phyloP scores from a whole-genome alignment of 768 basidiomycete species.

The Naganishia kalamii region DNA sequence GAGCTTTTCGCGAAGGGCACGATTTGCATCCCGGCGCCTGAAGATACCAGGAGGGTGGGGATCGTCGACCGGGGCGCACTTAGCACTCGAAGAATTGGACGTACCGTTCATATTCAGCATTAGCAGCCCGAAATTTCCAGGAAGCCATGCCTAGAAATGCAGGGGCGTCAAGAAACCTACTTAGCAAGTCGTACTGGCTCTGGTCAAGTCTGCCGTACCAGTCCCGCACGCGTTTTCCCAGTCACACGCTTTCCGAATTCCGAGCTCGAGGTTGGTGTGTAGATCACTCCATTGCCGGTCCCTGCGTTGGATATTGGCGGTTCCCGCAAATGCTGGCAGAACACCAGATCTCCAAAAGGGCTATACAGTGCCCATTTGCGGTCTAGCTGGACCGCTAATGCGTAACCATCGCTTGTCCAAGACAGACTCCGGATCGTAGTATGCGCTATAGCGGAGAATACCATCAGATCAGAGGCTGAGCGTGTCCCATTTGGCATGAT shows the following conservation, averaged over 20 bases:
- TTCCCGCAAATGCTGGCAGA: too few relatives aligned
- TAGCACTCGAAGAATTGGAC: too few relatives aligned
- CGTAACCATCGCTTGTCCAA: constrained; percentile 95
- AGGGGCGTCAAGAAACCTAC: too few relatives aligned
- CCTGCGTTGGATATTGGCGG: too few relatives aligned
- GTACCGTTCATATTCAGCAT: constrained; percentile 55
- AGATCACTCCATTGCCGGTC: too few relatives aligned
- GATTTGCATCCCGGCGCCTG: constrained; percentile 21
- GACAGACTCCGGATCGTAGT: constrained; percentile 52
- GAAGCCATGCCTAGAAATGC: constrained; percentile 80
- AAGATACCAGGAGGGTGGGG: constrained; percentile 60
- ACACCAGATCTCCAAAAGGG: constrained; percentile 77
- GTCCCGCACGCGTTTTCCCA: too few relatives aligned
- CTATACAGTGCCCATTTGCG: constrained; percentile 86
- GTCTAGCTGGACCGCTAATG: constrained; percentile 85
- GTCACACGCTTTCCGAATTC: too few relatives aligned
- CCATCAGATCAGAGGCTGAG: constrained; percentile 19
- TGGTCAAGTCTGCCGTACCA: too few relatives aligned
- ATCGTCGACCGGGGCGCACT: constrained; percentile 13
- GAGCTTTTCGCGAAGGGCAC: constrained; percentile 93
- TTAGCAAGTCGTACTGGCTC: too few relatives aligned
- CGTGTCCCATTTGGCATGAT: constrained; percentile 27
- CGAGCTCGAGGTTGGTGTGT: too few relatives aligned
- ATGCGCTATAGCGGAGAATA: constrained; percentile 20
- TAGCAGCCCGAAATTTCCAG: constrained; percentile 84